Conservation (phyloP, 257 asterid genomes). For the Prunella vulgaris region DNA sequence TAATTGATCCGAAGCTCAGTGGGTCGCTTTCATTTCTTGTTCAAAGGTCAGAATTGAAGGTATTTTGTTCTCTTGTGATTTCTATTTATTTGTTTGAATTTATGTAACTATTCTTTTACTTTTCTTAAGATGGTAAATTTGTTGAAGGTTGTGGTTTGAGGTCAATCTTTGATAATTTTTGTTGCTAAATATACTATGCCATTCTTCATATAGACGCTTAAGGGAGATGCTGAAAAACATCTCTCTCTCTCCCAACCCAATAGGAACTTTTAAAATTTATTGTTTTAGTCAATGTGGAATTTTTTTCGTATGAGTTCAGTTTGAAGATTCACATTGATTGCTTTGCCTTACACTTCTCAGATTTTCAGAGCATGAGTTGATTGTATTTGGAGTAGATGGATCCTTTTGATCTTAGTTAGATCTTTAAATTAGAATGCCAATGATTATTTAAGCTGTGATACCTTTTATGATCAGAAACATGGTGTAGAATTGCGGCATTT, state of each 20-base stretch:
- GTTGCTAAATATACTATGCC: background rate
- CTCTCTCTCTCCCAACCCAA: background rate
- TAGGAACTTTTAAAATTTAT: background rate
- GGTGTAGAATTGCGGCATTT: constrained; percentile 89
- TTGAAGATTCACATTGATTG: background rate
- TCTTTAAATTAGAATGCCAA: background rate
- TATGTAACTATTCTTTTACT: background rate
- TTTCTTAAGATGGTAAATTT: background rate
- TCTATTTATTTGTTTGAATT: background rate
- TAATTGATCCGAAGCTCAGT: constrained; percentile 89
- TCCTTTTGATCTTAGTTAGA: background rate
- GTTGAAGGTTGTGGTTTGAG: background rate
- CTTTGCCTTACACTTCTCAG: background rate
- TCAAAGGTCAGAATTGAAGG: constrained; percentile 88
- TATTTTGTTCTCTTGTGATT: constrained; percentile 16
- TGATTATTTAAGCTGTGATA: background rate
- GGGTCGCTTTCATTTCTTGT: constrained; percentile 83
- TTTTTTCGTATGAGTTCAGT: background rate
- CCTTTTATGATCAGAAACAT: constrained; percentile 57
- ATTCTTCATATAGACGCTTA: background rate
- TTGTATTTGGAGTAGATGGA: constrained; percentile 3
- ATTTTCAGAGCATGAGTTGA: background rate
- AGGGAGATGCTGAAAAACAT: constrained; percentile 2
- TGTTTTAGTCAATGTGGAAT: background rate
- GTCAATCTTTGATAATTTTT: background rate